These are phyloP conservation scores for Fusarium circinatum DNA, from an alignment of 2,329 filamentous ascomycete species.

Conservation along the genomic window DNA sequence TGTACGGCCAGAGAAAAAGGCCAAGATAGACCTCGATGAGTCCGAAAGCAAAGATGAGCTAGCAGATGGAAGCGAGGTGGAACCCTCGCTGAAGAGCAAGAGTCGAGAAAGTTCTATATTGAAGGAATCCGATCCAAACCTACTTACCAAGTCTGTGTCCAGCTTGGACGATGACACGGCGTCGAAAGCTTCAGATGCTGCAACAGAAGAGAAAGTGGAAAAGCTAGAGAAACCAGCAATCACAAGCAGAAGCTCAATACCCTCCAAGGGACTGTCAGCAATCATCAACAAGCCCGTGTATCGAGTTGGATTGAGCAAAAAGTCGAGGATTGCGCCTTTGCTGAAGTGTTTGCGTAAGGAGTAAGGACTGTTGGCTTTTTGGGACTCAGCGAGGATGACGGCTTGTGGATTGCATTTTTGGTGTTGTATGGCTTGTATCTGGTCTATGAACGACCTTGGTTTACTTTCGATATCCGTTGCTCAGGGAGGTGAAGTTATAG, in stretches of 20 bases:
- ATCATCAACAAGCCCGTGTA: slow-evolving; percentile 54
- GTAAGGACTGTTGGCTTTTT: neutral
- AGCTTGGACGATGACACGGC: slow-evolving; percentile 1
- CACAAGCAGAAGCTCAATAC: slow-evolving; percentile 10
- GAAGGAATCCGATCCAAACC: slow-evolving; percentile 20
- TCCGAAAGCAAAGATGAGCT: slow-evolving; percentile 2
- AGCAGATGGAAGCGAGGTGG: neutral
- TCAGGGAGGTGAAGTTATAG: neutral
- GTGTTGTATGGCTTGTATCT: neutral
- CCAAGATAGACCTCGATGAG: neutral
- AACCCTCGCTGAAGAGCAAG: neutral
- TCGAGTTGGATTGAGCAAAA: slow-evolving; percentile 63
- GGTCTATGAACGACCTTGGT: neutral
- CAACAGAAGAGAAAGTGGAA: slow-evolving; percentile 4
- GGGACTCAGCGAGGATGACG: neutral
- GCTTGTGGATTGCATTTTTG: neutral
- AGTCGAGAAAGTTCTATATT: slow-evolving; percentile 6
- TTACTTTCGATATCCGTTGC: neutral
- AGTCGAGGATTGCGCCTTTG: slow-evolving; percentile 61
- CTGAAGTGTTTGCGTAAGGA: slow-evolving; percentile 67
- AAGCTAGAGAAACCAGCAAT: slow-evolving; percentile 1
- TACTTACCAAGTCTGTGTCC: neutral
- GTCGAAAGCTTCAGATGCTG: neutral
- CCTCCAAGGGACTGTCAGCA: slow-evolving; percentile 33
- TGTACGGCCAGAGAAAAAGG: slow-evolving; percentile 6